A percentile compares a stretch with the other conserved stretches of the same genome.
Evolutionary conservation across 331 rosid species (phyloP).

Genomic region (Stylosanthes scabra): DNA sequence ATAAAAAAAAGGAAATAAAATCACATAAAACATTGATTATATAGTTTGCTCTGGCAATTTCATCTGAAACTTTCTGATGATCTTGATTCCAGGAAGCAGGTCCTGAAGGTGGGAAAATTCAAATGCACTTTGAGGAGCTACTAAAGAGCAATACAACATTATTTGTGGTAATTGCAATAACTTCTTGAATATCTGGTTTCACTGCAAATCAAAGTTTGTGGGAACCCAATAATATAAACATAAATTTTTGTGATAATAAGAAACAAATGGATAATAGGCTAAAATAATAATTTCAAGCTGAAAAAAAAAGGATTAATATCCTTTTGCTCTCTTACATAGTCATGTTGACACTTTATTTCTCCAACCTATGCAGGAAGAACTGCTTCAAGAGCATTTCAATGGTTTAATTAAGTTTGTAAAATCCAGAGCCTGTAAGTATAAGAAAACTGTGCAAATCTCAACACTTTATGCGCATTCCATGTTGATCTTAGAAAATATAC

Average conservation of each 20-base stretch:
- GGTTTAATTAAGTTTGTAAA: constrained; percentile 88
- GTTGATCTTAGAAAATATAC: constrained; percentile 1
- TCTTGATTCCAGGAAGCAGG: constrained; percentile 83
- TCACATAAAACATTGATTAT: too few species aligned
- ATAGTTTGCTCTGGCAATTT: constrained; percentile 1
- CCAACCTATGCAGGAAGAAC: constrained; percentile 81
- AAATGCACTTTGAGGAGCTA: constrained; percentile 91
- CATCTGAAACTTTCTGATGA: constrained; percentile 27
- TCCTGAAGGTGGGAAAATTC: constrained; percentile 93
- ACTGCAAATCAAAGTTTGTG: background rate
- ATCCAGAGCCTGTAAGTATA: constrained; percentile 87
- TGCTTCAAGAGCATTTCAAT: constrained; percentile 86
- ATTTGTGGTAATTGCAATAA: constrained; percentile 76
- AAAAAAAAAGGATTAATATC: background rate
- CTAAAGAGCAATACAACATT: constrained; percentile 93
- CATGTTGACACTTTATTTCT: constrained; percentile 29
- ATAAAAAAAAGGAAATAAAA: too few species aligned
- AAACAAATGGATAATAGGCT: too few species aligned
- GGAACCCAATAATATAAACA: too few species aligned
- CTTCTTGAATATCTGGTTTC: constrained; percentile 21
- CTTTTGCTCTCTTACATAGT: constrained; percentile 17
- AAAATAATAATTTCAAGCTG: too few species aligned
- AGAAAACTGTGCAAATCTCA: background rate
- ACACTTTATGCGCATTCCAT: background rate
- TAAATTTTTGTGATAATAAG: too few species aligned